Evolutionary conservation across 2,329 filamentous ascomycete species (phyloP).

Genomic region (Aspergillus sp.): DNA sequence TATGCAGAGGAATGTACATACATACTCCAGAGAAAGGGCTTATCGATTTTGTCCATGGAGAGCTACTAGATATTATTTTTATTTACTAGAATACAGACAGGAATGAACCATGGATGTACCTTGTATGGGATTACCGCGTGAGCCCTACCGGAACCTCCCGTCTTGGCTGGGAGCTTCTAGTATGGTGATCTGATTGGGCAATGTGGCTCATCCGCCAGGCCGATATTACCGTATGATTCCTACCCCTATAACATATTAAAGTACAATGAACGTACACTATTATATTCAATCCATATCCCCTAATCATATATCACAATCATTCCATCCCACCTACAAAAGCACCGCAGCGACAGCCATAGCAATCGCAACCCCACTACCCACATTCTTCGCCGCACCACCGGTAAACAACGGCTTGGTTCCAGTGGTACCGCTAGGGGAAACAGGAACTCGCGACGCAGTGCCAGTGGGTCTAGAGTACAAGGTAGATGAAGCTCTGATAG

Average conservation of each 20-base stretch:
- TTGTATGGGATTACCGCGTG: background rate
- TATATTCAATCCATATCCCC: no score
- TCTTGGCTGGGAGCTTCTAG: slow-evolving; percentile 14
- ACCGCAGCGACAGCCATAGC: background rate
- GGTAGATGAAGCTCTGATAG: slow-evolving; percentile 9
- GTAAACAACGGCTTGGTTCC: slow-evolving; percentile 14
- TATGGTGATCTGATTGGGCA: background rate
- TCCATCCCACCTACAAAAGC: background rate
- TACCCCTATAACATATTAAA: no score
- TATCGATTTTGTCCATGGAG: background rate
- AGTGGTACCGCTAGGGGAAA: slow-evolving; percentile 12
- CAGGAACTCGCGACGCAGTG: slow-evolving; percentile 4
- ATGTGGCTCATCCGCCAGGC: background rate
- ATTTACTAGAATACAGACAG: no score
- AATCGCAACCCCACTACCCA: background rate
- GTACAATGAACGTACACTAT: no score
- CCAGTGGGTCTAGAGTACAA: slow-evolving; percentile 8
- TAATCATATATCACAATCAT: no score
- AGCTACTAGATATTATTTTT: no score
- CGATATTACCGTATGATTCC: no score
- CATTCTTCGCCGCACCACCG: slow-evolving; percentile 11
- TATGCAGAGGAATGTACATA: background rate
- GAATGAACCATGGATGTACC: background rate
- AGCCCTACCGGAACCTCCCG: slow-evolving; percentile 13
- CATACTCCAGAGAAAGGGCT: background rate